Evolutionary conservation across 1,139 yeast species (phyloP).

Genomic region (Yamadazyma trypodendri): DNA sequence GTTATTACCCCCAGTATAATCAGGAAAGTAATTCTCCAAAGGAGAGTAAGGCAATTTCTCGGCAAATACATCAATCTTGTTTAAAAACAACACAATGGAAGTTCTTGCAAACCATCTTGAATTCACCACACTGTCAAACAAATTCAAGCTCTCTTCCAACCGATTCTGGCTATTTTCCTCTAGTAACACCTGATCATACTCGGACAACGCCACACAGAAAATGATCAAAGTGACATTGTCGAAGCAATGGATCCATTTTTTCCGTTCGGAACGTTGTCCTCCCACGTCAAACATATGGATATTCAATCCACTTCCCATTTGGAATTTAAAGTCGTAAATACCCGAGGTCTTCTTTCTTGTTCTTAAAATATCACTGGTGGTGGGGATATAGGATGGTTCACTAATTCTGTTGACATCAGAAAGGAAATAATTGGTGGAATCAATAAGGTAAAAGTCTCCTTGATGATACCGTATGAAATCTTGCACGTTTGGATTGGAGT

Average conservation of each 20-base stretch:
- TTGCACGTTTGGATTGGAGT: conserved; percentile 57
- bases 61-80: conserved; percentile 87
- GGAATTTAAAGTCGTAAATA: conserved; percentile 78
- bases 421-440: conserved; percentile 81
- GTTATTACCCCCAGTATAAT: conserved; percentile 85
- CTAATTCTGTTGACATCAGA: conserved; percentile 65
- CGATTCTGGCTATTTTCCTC: conserved; percentile 82
- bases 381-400: conserved; percentile 62
- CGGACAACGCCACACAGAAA: conserved; percentile 87
- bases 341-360: conserved; percentile 94
- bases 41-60: conserved; percentile 84
- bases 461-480: conserved; percentile 58
- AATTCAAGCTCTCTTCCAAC: conserved; percentile 78
- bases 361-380: conserved; percentile 73
- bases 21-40: conserved; percentile 80
- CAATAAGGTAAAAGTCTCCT: conserved; percentile 79
- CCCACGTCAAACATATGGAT: conserved; percentile 91
- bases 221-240: conserved; percentile 88
- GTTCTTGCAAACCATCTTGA: conserved; percentile 93
- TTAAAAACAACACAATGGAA: conserved; percentile 79
- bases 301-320: conserved; percentile 68
- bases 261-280: conserved; percentile 90
- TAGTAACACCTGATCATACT: conserved; percentile 80
- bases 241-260: conserved; percentile 94
- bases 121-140: conserved; percentile 88